Conservation (phyloP, 768 basidiomycete species). For the Lepiota venenata region DNA sequence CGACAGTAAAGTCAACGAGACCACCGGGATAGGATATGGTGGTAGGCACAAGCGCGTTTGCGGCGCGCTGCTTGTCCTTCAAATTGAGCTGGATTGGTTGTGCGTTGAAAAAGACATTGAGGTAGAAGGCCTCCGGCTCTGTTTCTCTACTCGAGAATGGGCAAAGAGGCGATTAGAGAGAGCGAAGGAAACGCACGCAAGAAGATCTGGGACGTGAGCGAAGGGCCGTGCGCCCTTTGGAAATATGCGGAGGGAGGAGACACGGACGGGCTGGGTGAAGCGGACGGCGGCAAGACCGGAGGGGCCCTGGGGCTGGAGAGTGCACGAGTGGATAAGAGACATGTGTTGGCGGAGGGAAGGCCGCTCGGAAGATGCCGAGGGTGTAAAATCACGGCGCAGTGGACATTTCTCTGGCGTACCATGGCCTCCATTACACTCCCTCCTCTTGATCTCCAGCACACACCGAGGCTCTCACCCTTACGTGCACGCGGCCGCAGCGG, state of each 20-base stretch:
- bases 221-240: slow-evolving; percentile 67
- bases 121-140: slow-evolving; percentile 68
- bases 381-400: not conserved
- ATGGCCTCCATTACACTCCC: slow-evolving; percentile 63
- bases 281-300: slow-evolving; percentile 66
- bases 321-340: slow-evolving; percentile 68
- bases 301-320: slow-evolving; percentile 53
- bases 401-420: slow-evolving; percentile 14
- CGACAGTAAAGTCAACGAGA: slow-evolving; percentile 59
- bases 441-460: slow-evolving; percentile 36
- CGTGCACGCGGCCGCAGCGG: slow-evolving; percentile 57
- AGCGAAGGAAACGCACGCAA: slow-evolving; percentile 47
- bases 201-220: slow-evolving; percentile 49
- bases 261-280: slow-evolving; percentile 64
- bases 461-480: slow-evolving; percentile 25
- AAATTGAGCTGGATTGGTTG: slow-evolving; percentile 44
- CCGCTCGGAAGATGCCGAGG: not conserved
- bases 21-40: slow-evolving; percentile 70
- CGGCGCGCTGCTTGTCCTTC: slow-evolving; percentile 59
- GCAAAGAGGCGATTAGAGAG: not conserved
- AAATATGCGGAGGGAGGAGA: slow-evolving; percentile 67
- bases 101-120: slow-evolving; percentile 76
- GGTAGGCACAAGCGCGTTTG: slow-evolving; percentile 73
- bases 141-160: slow-evolving; percentile 47
- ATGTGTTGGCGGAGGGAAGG: slow-evolving; percentile 18